A percentile compares a stretch with the other conserved stretches of the same genome.
These are phyloP conservation scores for Mortierella sp. DNA, from an alignment of 371 early-diverging fungal genomes.

Conservation along the genomic window DNA sequence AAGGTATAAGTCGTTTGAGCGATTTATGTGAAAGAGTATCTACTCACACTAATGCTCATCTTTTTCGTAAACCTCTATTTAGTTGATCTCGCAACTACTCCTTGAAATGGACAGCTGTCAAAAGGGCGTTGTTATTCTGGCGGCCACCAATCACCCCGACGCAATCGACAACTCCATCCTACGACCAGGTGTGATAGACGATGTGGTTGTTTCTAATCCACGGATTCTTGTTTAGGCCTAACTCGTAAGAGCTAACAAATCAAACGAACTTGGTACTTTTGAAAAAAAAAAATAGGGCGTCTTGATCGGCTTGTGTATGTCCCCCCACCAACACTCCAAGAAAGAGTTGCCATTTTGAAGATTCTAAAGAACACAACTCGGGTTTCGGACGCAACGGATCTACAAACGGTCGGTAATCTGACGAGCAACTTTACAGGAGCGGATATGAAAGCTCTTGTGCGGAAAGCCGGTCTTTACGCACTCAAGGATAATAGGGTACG, in stretches of 20 bases:
- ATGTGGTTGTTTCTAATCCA: not conserved
- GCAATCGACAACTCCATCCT: slow-evolving; percentile 85
- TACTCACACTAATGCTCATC: not conserved
- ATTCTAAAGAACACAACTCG: slow-evolving; percentile 70
- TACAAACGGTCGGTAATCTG: slow-evolving; percentile 63
- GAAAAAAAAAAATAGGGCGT: slow-evolving; percentile 75
- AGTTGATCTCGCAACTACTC: slow-evolving; percentile 81
- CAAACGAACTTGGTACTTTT: no score
- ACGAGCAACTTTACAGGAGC: slow-evolving; percentile 84
- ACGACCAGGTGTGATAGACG: slow-evolving; percentile 81
- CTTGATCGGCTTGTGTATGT: slow-evolving; percentile 90
- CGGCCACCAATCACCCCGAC: slow-evolving; percentile 94
- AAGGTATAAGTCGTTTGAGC: not conserved
- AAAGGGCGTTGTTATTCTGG: slow-evolving; percentile 76
- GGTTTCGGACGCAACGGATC: slow-evolving; percentile 66
- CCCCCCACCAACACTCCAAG: slow-evolving; percentile 75
- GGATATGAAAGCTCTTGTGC: slow-evolving; percentile 84
- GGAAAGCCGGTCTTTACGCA: slow-evolving; percentile 82
- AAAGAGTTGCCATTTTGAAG: slow-evolving; percentile 81
- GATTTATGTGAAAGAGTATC: not conserved
- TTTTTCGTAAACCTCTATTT: not conserved
- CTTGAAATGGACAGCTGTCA: slow-evolving; percentile 84
- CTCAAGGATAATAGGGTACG: slow-evolving; percentile 57
- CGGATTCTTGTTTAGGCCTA: not conserved
- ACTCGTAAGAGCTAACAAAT: not conserved